Evolutionary conservation across 2,329 filamentous ascomycete genomes (phyloP).

Genomic region (Aureobasidium melanogenum): DNA sequence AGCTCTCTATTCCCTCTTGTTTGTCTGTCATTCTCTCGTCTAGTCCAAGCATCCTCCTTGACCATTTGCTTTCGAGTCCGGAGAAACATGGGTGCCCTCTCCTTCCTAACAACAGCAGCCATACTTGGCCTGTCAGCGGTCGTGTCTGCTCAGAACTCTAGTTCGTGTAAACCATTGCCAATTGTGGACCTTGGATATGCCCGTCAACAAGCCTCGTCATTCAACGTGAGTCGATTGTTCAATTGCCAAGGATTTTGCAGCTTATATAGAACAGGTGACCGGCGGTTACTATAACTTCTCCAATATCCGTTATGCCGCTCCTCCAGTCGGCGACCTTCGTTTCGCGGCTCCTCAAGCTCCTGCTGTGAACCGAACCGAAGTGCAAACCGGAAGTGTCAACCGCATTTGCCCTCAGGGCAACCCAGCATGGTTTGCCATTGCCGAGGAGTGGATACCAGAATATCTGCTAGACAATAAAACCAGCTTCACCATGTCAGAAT

Average conservation of each 20-base stretch:
- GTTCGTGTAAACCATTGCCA: slow-evolving; percentile 24
- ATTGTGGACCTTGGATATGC: slow-evolving; percentile 47
- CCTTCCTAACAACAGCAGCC: not conserved
- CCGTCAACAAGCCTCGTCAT: slow-evolving; percentile 38
- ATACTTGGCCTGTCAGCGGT: not conserved
- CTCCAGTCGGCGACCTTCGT: slow-evolving; percentile 42
- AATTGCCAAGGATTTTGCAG: too few species aligned
- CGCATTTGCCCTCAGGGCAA: slow-evolving; percentile 37
- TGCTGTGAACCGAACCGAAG: slow-evolving; percentile 31
- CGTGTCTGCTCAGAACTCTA: slow-evolving; percentile 7
- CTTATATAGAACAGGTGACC: slow-evolving; percentile 9
- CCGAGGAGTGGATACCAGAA: slow-evolving; percentile 27
- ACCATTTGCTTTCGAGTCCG: not conserved
- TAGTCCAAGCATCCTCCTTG: not conserved
- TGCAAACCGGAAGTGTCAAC: slow-evolving; percentile 38
- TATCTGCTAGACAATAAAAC: slow-evolving; percentile 21
- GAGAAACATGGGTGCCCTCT: not conserved
- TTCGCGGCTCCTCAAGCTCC: slow-evolving; percentile 40
- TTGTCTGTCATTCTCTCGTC: not conserved
- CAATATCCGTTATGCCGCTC: slow-evolving; percentile 49
- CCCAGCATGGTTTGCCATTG: slow-evolving; percentile 36
- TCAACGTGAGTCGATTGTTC: slow-evolving; percentile 31
- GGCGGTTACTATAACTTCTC: slow-evolving; percentile 32
- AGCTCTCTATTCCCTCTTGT: not conserved
- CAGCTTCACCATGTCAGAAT: slow-evolving; percentile 17